Evolutionary conservation across 1,284 basidiomycete genomes (phyloP).

Genomic region (Trichosporon sp.): DNA sequence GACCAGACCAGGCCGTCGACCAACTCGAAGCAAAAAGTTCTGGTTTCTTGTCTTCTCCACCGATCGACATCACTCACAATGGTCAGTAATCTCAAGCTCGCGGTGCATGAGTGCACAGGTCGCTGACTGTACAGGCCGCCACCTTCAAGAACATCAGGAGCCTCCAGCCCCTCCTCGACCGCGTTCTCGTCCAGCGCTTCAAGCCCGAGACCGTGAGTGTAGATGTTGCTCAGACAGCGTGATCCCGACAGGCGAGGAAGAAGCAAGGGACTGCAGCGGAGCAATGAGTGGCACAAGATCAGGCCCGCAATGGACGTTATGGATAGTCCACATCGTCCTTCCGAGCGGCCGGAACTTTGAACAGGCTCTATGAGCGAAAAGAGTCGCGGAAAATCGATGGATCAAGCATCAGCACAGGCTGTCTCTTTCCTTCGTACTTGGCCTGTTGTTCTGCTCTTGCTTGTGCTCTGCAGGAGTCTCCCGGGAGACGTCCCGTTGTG

Average conservation of each 20-base stretch:
- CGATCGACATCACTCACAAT: conserved; percentile 13
- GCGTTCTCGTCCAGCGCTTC: conserved; percentile 94
- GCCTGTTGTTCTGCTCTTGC: background rate
- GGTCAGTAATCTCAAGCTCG: conserved; percentile 17
- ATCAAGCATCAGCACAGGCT: too few relatives aligned
- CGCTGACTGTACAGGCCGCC: conserved; percentile 37
- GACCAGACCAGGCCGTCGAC: background rate
- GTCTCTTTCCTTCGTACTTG: too few relatives aligned
- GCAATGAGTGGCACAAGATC: background rate
- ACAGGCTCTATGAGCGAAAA: too few relatives aligned
- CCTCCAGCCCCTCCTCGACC: conserved; percentile 86
- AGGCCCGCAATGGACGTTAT: too few relatives aligned
- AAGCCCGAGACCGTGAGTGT: conserved; percentile 76
- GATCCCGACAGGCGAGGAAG: background rate
- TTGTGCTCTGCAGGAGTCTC: background rate
- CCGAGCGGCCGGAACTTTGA: too few relatives aligned
- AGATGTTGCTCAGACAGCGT: background rate
- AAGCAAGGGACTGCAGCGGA: too few relatives aligned
- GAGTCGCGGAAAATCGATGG: too few relatives aligned
- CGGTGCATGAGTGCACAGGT: too few relatives aligned
- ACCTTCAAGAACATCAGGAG: conserved; percentile 94
- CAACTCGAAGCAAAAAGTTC: conserved; percentile 2
- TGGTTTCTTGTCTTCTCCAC: background rate
- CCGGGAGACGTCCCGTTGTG: background rate
- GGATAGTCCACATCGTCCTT: too few relatives aligned